Conservation (phyloP, 768 basidiomycete species). For the Suillus subluteus region DNA sequence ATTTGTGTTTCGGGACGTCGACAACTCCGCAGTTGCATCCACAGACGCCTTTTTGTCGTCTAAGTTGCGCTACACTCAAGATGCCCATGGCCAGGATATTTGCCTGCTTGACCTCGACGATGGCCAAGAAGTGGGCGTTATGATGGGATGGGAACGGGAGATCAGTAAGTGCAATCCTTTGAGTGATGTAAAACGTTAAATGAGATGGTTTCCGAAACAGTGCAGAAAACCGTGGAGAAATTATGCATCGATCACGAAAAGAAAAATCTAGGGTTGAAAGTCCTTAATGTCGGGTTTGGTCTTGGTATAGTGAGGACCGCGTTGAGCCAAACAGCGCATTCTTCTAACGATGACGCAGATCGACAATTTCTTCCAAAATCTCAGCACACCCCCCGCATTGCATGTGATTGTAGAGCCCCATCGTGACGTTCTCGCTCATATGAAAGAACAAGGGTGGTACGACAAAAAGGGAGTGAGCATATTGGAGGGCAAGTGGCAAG, state of each 20-base stretch:
- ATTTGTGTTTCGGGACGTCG: slow-evolving; percentile 50
- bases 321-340: slow-evolving; percentile 6
- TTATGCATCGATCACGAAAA: slow-evolving; percentile 61
- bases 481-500: slow-evolving; percentile 94
- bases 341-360: slow-evolving; percentile 53
- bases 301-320: slow-evolving; percentile 74
- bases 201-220: slow-evolving; percentile 38
- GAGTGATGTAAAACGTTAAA: slow-evolving; percentile 17
- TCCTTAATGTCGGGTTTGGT: slow-evolving; percentile 94
- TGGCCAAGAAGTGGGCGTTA: slow-evolving; percentile 87
- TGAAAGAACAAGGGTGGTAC: slow-evolving; percentile 79
- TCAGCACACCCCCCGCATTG: slow-evolving; percentile 57
- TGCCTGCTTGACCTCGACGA: slow-evolving; percentile 69
- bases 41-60: slow-evolving; percentile 73
- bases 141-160: slow-evolving; percentile 97
- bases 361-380: slow-evolving; percentile 76
- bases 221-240: slow-evolving; percentile 76
- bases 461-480: slow-evolving; percentile 76
- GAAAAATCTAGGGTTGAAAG: slow-evolving; percentile 49
- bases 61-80: slow-evolving; percentile 65
- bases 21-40: slow-evolving; percentile 62
- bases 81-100: slow-evolving; percentile 79
- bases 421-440: slow-evolving; percentile 84
- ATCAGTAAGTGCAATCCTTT: slow-evolving; percentile 59
- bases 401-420: slow-evolving; percentile 97